These are phyloP conservation scores for Colletotrichum cuscutae DNA, from an alignment of 2,329 filamentous ascomycete genomes.

Conservation along the genomic window DNA sequence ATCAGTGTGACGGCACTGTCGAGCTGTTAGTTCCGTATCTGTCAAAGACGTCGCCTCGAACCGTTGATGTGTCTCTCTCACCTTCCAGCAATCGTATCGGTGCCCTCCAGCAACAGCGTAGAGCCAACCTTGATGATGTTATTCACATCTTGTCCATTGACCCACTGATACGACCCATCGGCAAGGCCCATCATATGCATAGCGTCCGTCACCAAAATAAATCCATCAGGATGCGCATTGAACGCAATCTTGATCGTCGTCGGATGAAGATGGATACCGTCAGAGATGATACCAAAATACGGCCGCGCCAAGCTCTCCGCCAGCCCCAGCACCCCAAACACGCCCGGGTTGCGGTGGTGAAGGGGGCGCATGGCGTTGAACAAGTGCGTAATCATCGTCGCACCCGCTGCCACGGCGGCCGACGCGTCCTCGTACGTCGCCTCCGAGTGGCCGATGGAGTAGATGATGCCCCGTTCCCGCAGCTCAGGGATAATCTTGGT, in stretches of 20 bases:
- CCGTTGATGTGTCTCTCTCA: slow-evolving; percentile 44
- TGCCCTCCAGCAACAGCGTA: slow-evolving; percentile 80
- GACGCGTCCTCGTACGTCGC: slow-evolving; percentile 87
- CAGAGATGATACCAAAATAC: slow-evolving; percentile 89
- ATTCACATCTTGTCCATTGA: slow-evolving; percentile 71
- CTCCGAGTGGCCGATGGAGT: slow-evolving; percentile 87
- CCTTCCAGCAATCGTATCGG: slow-evolving; percentile 82
- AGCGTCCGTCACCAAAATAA: slow-evolving; percentile 91
- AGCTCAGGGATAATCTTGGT: slow-evolving; percentile 75
- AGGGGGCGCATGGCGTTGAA: slow-evolving; percentile 95
- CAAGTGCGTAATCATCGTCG: slow-evolving; percentile 90
- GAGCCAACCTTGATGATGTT: slow-evolving; percentile 77
- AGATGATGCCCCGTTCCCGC: slow-evolving; percentile 73
- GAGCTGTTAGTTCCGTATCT: slow-evolving; percentile 12
- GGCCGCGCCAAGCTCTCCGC: slow-evolving; percentile 69
- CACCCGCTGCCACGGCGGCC: slow-evolving; percentile 76
- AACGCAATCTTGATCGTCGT: slow-evolving; percentile 91
- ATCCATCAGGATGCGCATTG: slow-evolving; percentile 84
- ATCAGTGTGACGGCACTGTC: slow-evolving; percentile 76
- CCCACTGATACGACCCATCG: slow-evolving; percentile 88
- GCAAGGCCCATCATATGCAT: slow-evolving; percentile 88
- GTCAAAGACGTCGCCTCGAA: slow-evolving; percentile 34
- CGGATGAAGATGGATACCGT: slow-evolving; percentile 90
- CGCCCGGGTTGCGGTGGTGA: slow-evolving; percentile 89
- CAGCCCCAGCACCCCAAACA: slow-evolving; percentile 86